phyloP scores from a whole-genome alignment of 768 basidiomycete species.

The Termitomyces sp. region DNA sequence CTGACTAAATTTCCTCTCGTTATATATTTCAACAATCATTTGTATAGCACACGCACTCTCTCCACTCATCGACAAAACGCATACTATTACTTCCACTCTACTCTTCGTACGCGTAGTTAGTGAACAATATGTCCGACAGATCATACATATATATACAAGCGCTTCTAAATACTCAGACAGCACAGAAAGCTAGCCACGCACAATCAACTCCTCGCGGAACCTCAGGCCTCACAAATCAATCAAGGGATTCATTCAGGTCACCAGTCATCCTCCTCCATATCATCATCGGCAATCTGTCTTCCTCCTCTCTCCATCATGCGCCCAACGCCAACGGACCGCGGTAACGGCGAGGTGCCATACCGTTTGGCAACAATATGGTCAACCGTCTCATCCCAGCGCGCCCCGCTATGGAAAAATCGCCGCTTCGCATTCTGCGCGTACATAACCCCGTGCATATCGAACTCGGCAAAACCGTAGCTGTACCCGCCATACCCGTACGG shows the following conservation, averaged over 20 bases:
- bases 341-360: slow-evolving; percentile 18
- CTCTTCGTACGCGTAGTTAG: background rate
- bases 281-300: slow-evolving; percentile 15
- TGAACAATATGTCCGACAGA: background rate
- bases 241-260: slow-evolving; percentile 16
- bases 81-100: background rate
- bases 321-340: slow-evolving; percentile 13
- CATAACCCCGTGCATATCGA: slow-evolving; percentile 31
- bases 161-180: background rate
- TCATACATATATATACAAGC: slow-evolving; percentile 7
- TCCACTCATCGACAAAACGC: background rate
- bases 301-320: slow-evolving; percentile 26
- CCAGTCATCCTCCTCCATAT: slow-evolving; percentile 28
- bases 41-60: background rate
- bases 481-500: slow-evolving; percentile 39
- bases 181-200: background rate
- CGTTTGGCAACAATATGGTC: slow-evolving; percentile 23
- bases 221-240: background rate
- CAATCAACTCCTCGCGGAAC: background rate
- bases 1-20: background rate
- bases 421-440: slow-evolving; percentile 36
- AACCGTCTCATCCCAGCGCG: slow-evolving; percentile 33
- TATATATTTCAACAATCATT: background rate
- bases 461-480: slow-evolving; percentile 39
- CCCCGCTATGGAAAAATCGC: slow-evolving; percentile 57